Conservation (phyloP, 31 red algal genomes). For the Asparagopsis taxiformis region DNA sequence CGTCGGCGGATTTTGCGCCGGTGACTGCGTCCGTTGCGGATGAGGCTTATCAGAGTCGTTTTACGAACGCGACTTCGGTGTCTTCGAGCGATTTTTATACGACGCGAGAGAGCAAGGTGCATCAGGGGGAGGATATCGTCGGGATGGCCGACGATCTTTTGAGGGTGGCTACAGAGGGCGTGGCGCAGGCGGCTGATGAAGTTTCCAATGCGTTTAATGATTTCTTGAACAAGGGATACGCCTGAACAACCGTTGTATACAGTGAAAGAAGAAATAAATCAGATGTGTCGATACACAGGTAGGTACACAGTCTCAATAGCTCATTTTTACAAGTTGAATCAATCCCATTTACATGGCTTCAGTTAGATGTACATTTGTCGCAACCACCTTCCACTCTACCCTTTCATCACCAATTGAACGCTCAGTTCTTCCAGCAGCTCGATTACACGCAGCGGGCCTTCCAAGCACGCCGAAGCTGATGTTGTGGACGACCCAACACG, state of each 20-base stretch:
- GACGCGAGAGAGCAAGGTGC: background rate
- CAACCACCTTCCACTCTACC: background rate
- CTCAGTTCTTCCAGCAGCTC: slow-evolving; percentile 38
- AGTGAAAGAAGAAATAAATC: too few relatives aligned
- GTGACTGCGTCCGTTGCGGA: background rate
- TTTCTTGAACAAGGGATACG: slow-evolving; percentile 59
- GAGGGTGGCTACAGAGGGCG: slow-evolving; percentile 37
- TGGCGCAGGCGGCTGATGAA: slow-evolving; percentile 46
- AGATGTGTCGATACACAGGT: too few relatives aligned
- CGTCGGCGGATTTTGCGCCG: slow-evolving; percentile 64
- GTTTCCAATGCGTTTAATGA: slow-evolving; percentile 46
- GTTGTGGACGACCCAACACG: slow-evolving; percentile 41
- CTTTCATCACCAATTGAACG: background rate
- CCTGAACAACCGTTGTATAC: too few relatives aligned
- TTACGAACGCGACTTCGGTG: background rate
- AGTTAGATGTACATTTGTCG: background rate
- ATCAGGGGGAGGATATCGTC: slow-evolving; percentile 23
- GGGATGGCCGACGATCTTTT: slow-evolving; percentile 50
- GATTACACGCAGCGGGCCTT: slow-evolving; percentile 25
- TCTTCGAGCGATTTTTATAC: slow-evolving; percentile 15
- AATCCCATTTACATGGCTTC: too few relatives aligned
- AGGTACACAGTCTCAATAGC: too few relatives aligned
- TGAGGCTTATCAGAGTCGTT: slow-evolving; percentile 1
- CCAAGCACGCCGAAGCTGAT: slow-evolving; percentile 26
- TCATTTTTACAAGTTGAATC: too few relatives aligned